Evolutionary conservation across 495 filamentous ascomycete genomes (phyloP).

Genomic region (Thermochaetoides thermophila): DNA sequence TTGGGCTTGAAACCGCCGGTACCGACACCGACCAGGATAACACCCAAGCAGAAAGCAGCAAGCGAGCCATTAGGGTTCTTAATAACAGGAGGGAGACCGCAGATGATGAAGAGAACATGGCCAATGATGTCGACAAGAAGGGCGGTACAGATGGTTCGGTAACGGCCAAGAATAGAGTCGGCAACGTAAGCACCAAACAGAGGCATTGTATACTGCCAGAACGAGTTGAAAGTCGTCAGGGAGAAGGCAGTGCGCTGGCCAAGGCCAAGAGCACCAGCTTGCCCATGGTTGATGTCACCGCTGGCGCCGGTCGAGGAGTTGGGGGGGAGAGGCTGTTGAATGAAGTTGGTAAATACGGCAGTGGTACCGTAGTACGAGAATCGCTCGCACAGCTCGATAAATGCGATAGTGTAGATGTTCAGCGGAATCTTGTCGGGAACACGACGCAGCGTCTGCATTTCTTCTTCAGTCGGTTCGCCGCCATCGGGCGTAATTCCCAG

Average conservation of each 20-base stretch:
- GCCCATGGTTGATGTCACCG: slow-evolving; percentile 20
- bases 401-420: slow-evolving; percentile 52
- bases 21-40: slow-evolving; percentile 51
- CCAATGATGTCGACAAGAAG: slow-evolving; percentile 46
- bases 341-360: slow-evolving; percentile 44
- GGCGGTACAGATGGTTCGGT: slow-evolving; percentile 49
- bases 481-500: slow-evolving; percentile 8
- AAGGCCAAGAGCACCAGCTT: slow-evolving; percentile 51
- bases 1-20: slow-evolving; percentile 55
- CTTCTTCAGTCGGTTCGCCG: slow-evolving; percentile 39
- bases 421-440: slow-evolving; percentile 51
- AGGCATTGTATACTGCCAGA: slow-evolving; percentile 63
- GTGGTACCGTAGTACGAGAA: slow-evolving; percentile 70
- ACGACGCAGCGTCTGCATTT: slow-evolving; percentile 45
- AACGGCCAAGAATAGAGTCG: slow-evolving; percentile 57
- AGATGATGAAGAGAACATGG: slow-evolving; percentile 49
- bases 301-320: slow-evolving; percentile 47
- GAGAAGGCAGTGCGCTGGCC: slow-evolving; percentile 52
- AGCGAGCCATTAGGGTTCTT: slow-evolving; percentile 36
- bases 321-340: slow-evolving; percentile 46
- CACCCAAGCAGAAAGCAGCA: slow-evolving; percentile 43
- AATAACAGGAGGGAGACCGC: slow-evolving; percentile 48
- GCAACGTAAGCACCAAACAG: slow-evolving; percentile 53
- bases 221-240: slow-evolving; percentile 54
- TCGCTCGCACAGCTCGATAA: slow-evolving; percentile 64